These are phyloP conservation scores for Populus davidiana DNA, from an alignment of 345 rosid species.

Conservation along the genomic window DNA sequence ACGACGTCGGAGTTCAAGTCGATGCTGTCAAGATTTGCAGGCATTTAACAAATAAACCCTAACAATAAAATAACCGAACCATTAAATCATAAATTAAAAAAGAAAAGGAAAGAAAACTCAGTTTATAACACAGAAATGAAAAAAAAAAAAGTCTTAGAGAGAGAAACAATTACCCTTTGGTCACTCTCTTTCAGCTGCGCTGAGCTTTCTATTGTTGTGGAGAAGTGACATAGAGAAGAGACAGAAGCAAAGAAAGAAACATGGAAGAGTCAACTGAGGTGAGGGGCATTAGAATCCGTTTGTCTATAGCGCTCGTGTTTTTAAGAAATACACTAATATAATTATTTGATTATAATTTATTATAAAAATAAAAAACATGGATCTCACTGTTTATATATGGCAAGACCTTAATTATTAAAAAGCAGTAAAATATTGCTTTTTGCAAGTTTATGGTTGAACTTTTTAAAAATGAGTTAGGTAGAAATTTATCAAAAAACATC, in stretches of 20 bases:
- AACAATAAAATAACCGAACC: not conserved
- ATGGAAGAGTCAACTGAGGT: not conserved
- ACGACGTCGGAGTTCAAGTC: conserved; percentile 41
- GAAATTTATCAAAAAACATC: no score
- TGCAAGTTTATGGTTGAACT: no score
- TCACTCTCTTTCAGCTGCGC: not conserved
- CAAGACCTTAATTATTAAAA: no score
- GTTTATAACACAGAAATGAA: not conserved
- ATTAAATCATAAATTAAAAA: not conserved
- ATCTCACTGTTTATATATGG: no score
- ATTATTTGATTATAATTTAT: no score
- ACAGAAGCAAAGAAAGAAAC: not conserved
- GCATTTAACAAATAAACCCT: conserved; percentile 20
- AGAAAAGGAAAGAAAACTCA: not conserved
- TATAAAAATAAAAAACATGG: no score
- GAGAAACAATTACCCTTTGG: not conserved
- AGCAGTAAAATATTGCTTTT: no score
- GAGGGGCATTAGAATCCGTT: not conserved
- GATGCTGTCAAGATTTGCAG: conserved; percentile 29
- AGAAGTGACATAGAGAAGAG: not conserved
- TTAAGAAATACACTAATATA: no score
- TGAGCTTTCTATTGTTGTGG: not conserved
- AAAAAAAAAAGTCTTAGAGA: not conserved
- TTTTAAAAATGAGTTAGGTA: no score
- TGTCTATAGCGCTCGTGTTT: no score